Conservation (phyloP, 164 flowering plant species). For the Platanus orientalis region DNA sequence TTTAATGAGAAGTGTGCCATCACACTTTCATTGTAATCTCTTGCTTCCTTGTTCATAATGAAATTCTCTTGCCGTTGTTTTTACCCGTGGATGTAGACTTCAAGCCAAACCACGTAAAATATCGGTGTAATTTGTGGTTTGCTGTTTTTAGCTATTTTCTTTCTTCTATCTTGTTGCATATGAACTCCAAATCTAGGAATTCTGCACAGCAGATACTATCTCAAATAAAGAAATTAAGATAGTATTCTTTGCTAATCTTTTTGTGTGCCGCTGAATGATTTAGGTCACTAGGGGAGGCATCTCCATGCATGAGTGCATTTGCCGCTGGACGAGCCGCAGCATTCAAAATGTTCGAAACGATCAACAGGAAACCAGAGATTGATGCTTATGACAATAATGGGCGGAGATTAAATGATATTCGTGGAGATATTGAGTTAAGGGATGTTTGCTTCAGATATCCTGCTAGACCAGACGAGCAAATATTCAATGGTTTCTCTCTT, state of each 20-base stretch:
- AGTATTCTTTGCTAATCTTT: not conserved
- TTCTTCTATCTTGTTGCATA: no score
- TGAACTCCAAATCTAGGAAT: no score
- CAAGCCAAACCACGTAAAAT: no score
- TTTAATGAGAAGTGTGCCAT: no score
- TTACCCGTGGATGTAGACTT: no score
- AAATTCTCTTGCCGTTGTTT: no score
- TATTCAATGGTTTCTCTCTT: constrained; percentile 40
- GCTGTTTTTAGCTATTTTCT: no score
- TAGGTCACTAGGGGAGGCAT: constrained; percentile 53
- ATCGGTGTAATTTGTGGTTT: no score
- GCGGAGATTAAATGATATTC: constrained; percentile 26
- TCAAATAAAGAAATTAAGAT: no score
- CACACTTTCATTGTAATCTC: no score
- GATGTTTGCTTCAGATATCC: constrained; percentile 48
- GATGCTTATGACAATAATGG: constrained; percentile 44
- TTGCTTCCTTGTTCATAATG: no score
- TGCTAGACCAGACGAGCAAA: constrained; percentile 41
- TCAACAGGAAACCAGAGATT: constrained; percentile 40
- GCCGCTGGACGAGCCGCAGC: constrained; percentile 62
- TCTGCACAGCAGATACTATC: no score
- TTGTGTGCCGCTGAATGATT: not conserved
- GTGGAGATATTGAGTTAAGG: constrained; percentile 41
- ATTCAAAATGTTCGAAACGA: constrained; percentile 48
- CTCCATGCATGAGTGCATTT: constrained; percentile 46